Evolutionary conservation across 148 eudicot species (phyloP), one percentile per base, ranked within the genome.

Genomic region (Cornus controversa): DNA sequence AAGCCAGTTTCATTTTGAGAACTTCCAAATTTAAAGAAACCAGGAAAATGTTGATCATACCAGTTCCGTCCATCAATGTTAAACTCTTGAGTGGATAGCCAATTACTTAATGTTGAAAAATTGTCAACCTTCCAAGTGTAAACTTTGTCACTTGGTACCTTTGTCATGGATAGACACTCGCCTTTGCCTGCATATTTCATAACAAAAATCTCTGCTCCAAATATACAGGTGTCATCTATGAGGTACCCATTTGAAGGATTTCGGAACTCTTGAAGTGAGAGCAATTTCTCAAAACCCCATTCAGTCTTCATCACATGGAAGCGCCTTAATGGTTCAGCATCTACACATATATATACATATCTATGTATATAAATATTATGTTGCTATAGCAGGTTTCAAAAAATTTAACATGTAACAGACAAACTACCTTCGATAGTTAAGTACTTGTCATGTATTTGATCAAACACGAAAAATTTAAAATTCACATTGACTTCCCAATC

Each of bases 361-460:
- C 45, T n/a, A n/a, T n/a, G n/a, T n/a, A n/a, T 40, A 50, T 50
- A 50, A 11, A 11, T 50, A 50, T 50, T 50, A 13, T 50, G 57
- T 50, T 13, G 57, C 7, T 50, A 15, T 50, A 3, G 18, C 15
- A 50, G 57, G 14, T 50, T 3, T 15, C 45, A 40, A 0, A 9
- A 40, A 4, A 6, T 6, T 40, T 40, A 40, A 40, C 6, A 36
- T 36, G 37, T 40, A 40, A 40, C n/a, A 27, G 10, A 40, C 1
- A 58, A 60, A 8, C 29, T 74, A 74, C 68, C 77, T 63, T 74
- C 34, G 67, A 74, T 3, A 11, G n/a, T 60, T 24, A 40, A 42
- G 67, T 74, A 63, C n/a, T 34, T 60, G 2, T 62, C 69, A 34
- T 42, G 77, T 11, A 74, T 74, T 9, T 74, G 77, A 74, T 74